Evolutionary conservation across 78 protist species (phyloP), one percentile per base, ranked within the genome.

Genomic region (Dictyostelium brefeldianum): DNA sequence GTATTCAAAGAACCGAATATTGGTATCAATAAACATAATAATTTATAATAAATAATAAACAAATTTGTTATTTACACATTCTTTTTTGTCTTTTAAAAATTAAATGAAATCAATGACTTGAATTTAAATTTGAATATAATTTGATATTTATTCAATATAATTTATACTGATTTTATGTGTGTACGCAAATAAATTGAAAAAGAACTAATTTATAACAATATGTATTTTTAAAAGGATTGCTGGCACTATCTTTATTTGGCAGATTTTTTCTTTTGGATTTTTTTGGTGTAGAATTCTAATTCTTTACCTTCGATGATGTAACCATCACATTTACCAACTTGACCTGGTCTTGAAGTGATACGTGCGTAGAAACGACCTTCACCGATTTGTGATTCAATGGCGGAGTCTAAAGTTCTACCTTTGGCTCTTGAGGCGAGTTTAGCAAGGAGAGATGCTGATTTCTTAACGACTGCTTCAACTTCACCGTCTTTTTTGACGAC

Each of bases 301-400:
- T 99, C 99, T 56, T 97, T 96, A 59, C 99, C 99, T 93, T 99
- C 99, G 36, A 99, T 99, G 94, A 99, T 80, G 98, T 98, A 97
- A 67, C 99, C 99, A 91, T 99, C 99, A 89, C 95, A 82, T 62
- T 99, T 97, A 50, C 99, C 99, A 74, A 95, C 78, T 96, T 99
- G 99, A 57, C 99, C 99, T 29, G 99, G 99, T 62, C 99, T 87
- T 62, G 97, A 95, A 80, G 99, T 77, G 97, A 99, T 94, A 83
- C 84, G 0, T 54, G 99, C 99, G 95, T 90, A 91, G 70, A 99
- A 91, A 31, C 98, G 98, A 48, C 99, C 99, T 22, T 97, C 75
- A 77, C 79, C 62, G 96, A 99, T 93, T 95, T 99, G 99, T 57
- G 89, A 96, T 51, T 59, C 96, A 46, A 99, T 15, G 54, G 96